Base-by-base conservation (phyloP, 768 basidiomycete genomes). In the Strobilomyces confusus region DNA sequence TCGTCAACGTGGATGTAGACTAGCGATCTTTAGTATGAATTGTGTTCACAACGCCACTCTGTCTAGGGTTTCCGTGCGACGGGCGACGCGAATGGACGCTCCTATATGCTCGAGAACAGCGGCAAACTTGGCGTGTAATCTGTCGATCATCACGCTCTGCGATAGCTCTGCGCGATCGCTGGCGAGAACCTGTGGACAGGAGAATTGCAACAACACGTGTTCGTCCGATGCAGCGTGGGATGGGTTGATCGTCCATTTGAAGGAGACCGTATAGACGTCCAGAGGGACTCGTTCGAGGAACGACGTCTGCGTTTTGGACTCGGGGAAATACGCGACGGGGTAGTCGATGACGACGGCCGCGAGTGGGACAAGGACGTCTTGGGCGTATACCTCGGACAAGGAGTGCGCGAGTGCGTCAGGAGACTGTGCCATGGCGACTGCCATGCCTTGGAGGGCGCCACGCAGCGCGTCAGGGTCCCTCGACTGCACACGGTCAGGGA, bases 1-100 rank as follows among this genome's bases (percentile, higher is more conserved):
- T 94, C 56, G 73, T 86, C 65, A 92, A 89, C 58, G 74, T 92
- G 37, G 83, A 83, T 64, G 79, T 90, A 56, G 85, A 89, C 53
- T 88, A 78, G 61, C 23, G 4, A n/a, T 12, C 40, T 46, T 40
- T 38, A 5, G 33, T 33, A 29, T 32, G 49, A 37, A 32, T 40
- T 55, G 43, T 52, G 45, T 38, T 72, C 63, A 82, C 25, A 82
- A 61, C 20, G 76, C 79, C 20, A 82, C 74, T 50, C 79, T 74
- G 51, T 80, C 78, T 43, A 73, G 51, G 3, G 68, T 74, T 58
- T 76, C 70, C 7, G 64, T 64, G 19, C 50, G 63, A 48, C 78
- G 72, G 2, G 61, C 41, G 23, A 80, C 32, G 23, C 48, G 26
- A 13, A 63, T 49, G 22, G 50, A 62, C 7, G 55, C 44, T 41